These are phyloP conservation scores for Entomortierella chlamydospora DNA, from an alignment of 192 early-diverging fungal genomes.

Conservation along the genomic window DNA sequence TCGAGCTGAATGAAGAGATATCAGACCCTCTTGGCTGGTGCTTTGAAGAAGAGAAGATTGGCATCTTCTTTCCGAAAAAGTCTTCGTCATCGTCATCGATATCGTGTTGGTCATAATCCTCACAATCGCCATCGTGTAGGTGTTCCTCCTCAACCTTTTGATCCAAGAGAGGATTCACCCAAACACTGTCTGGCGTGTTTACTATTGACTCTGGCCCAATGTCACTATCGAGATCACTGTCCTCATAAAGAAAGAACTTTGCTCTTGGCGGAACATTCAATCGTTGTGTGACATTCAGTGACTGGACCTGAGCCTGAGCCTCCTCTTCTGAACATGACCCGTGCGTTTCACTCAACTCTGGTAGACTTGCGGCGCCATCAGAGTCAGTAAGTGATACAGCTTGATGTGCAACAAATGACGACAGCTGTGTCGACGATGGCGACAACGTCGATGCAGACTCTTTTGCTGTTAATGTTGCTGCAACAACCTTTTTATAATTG, in stretches of 20 bases:
- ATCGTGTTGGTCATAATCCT: slow-evolving; percentile 11
- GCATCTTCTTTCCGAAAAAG: slow-evolving; percentile 1
- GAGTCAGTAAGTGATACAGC: background rate
- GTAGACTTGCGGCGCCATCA: slow-evolving; percentile 19
- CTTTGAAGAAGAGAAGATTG: background rate
- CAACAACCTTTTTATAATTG: no score
- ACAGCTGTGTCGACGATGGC: background rate
- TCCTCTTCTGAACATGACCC: slow-evolving; percentile 16
- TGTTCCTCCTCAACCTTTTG: background rate
- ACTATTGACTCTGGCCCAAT: background rate
- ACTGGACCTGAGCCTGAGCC: background rate
- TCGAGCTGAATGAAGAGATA: background rate
- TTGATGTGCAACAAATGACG: background rate
- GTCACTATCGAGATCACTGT: slow-evolving; percentile 6
- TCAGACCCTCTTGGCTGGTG: background rate
- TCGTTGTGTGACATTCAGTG: background rate
- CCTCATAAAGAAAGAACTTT: slow-evolving; percentile 31
- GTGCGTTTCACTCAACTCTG: slow-evolving; percentile 15
- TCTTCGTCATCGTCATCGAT: background rate
- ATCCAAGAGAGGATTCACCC: background rate
- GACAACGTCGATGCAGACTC: no score
- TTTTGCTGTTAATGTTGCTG: no score
- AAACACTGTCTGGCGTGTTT: background rate
- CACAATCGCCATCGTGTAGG: slow-evolving; percentile 9
- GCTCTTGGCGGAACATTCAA: background rate